Percentiles rank a stretch among this genome's conserved stretches.
phyloP scores from a whole-genome alignment of 139 green algal species.

The Marvania coccoides region DNA sequence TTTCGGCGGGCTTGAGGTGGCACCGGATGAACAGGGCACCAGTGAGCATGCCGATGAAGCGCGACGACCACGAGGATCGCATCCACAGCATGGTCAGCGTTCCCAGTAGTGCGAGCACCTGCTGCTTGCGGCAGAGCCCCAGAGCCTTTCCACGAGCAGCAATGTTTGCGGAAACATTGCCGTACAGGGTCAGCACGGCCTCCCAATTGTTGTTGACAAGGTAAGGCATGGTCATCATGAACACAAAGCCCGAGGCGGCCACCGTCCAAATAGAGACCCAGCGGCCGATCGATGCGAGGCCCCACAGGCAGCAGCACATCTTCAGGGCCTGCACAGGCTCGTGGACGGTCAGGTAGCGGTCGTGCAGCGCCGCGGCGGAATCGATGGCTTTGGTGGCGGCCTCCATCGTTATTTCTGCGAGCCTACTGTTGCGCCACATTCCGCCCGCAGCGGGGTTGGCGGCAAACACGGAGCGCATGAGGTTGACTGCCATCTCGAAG shows the following conservation, averaged over 20 bases:
- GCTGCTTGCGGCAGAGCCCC: constrained; percentile 19
- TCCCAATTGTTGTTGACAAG: neutral
- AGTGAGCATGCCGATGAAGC: constrained; percentile 19
- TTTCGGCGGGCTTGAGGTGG: constrained; percentile 29
- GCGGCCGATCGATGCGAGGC: constrained; percentile 9
- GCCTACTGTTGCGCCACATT: neutral
- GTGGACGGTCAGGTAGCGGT: constrained; percentile 11
- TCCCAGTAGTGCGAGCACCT: constrained; percentile 8
- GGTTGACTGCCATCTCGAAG: constrained; percentile 22
- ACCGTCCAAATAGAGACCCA: constrained; percentile 25
- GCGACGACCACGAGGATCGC: constrained; percentile 17
- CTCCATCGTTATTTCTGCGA: neutral
- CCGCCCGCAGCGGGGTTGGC: constrained; percentile 1
- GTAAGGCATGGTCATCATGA: constrained; percentile 17
- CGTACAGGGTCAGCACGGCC: neutral
- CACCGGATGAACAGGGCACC: constrained; percentile 26
- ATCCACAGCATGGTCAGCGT: constrained; percentile 17
- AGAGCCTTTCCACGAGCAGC: constrained; percentile 13
- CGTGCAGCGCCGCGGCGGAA: constrained; percentile 1
- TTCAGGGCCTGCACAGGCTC: constrained; percentile 18
- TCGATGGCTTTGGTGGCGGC: neutral
- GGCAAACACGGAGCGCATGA: constrained; percentile 9
- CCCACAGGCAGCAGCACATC: constrained; percentile 12
- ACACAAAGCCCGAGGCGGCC: constrained; percentile 8
- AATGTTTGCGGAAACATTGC: neutral